Conservation (phyloP, 2,329 filamentous ascomycete species). For the Coleophoma crateriformis region DNA sequence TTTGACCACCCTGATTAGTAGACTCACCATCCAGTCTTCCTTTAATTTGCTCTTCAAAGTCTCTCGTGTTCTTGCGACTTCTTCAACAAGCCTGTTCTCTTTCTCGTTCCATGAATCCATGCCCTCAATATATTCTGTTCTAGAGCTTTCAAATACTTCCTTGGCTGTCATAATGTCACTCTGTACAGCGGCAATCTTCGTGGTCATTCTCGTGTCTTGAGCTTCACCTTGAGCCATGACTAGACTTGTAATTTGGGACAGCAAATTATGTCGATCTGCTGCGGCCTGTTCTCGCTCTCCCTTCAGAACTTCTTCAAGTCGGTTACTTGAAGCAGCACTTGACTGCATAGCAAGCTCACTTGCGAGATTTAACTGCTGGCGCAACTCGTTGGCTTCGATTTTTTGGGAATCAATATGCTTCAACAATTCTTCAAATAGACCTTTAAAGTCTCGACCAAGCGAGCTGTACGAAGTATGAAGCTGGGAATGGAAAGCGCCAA, state of each 20-base stretch:
- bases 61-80: conserved; percentile 69
- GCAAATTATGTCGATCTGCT: conserved; percentile 66
- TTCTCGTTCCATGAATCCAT: conserved; percentile 72
- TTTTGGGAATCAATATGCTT: conserved; percentile 72
- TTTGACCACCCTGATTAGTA: not conserved
- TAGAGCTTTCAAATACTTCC: conserved; percentile 57
- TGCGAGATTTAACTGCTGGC: conserved; percentile 65
- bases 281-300: conserved; percentile 72
- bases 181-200: conserved; percentile 57
- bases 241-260: conserved; percentile 72
- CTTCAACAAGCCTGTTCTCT: conserved; percentile 63
- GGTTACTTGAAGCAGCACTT: conserved; percentile 59
- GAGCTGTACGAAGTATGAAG: conserved; percentile 79
- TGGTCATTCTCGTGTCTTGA: conserved; percentile 66
- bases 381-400: conserved; percentile 66
- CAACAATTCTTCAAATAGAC: conserved; percentile 75
- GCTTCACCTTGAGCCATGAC: conserved; percentile 68
- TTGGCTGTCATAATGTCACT: conserved; percentile 61
- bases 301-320: conserved; percentile 63
- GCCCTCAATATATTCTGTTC: conserved; percentile 59
- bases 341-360: conserved; percentile 63
- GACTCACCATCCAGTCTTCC: conserved; percentile 75
- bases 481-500: conserved; percentile 78
- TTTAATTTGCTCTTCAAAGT: conserved; percentile 76
- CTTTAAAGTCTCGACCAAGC: conserved; percentile 81